Conservation (phyloP, 441 rosid species). For the Jatropha podagrica region DNA sequence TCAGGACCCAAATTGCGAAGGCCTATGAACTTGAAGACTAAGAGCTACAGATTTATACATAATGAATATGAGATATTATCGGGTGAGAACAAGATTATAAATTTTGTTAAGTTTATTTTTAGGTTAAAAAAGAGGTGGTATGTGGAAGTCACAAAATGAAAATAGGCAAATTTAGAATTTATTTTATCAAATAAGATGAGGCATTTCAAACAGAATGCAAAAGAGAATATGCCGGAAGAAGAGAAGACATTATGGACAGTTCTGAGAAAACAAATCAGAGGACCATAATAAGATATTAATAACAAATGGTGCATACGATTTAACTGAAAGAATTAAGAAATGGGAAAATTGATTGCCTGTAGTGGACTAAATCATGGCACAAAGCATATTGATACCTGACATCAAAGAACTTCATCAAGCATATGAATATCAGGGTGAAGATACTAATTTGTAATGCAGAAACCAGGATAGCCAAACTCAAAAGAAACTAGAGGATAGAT, state of each 20-base stretch:
- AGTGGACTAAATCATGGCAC: neutral
- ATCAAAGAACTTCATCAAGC: neutral
- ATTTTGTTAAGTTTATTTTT: neutral
- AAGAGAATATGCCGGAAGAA: neutral
- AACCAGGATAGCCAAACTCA: neutral
- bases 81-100: neutral
- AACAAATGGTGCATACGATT: neutral
- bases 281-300: neutral
- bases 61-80: neutral
- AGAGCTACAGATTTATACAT: neutral
- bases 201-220: conserved; percentile 2
- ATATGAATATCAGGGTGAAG: neutral
- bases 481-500: neutral
- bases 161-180: neutral
- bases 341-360: neutral
- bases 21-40: neutral
- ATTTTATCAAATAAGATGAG: too few species aligned
- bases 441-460: neutral
- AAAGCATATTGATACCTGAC: neutral
- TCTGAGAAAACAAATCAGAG: neutral
- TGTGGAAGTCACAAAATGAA: neutral
- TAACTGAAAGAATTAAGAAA: neutral
- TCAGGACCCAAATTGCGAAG: neutral
- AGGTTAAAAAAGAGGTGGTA: neutral
- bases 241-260: neutral